Conservation (phyloP, 148 eudicot species). For the Vaccinium vitisidaea region DNA sequence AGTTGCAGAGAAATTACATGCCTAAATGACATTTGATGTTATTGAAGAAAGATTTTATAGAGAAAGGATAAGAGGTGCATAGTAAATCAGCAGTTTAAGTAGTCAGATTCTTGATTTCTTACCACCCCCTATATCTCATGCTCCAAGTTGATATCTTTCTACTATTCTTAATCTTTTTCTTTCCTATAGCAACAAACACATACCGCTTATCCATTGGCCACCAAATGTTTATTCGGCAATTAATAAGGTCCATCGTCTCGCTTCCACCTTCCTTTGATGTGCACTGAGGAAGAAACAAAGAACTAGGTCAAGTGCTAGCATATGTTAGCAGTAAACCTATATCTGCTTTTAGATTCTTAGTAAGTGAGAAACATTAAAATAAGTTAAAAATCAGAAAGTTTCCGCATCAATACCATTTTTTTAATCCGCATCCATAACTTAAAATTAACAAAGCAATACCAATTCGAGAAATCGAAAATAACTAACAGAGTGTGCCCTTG, state of each 20-base stretch:
- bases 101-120: not conserved
- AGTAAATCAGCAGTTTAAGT: not conserved
- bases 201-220: conserved; percentile 97
- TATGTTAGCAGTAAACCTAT: conserved; percentile 3
- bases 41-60: not conserved
- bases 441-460: not conserved
- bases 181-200: conserved; percentile 28
- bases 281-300: conserved; percentile 51
- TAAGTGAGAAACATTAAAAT: not conserved
- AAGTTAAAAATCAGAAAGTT: not conserved
- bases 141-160: not conserved
- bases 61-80: not conserved
- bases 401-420: not conserved
- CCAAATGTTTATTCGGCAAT: conserved; percentile 85
- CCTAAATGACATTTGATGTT: not conserved
- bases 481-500: not conserved
- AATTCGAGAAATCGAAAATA: not conserved
- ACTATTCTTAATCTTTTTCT: not conserved
- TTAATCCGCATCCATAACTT: not conserved
- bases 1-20: not conserved
- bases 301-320: conserved; percentile 9
- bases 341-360: not conserved
- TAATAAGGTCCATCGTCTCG: conserved; percentile 67
- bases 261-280: conserved; percentile 50
- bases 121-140: not conserved